These are phyloP conservation scores for Phlyctochytrium planicorne DNA, from an alignment of 192 early-diverging fungal genomes.

Conservation along the genomic window DNA sequence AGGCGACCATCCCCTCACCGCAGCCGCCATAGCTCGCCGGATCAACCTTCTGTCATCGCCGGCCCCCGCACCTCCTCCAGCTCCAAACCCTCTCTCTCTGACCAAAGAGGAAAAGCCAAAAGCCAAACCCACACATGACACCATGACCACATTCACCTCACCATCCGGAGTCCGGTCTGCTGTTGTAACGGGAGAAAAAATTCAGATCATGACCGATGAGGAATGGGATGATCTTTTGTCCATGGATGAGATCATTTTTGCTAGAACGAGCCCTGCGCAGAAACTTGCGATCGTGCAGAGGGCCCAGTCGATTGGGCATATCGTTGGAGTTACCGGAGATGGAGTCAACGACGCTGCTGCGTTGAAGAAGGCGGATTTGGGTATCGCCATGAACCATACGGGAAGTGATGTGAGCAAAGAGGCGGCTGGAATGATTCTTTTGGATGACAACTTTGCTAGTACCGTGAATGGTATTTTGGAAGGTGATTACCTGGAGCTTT, in stretches of 20 bases:
- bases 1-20: slow-evolving; percentile 92
- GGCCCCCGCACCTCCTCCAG: too few species aligned
- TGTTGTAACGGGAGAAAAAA: slow-evolving; percentile 76
- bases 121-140: neutral
- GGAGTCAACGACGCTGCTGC: slow-evolving; percentile 95
- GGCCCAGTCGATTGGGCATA: slow-evolving; percentile 86
- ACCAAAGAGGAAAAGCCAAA: slow-evolving; percentile 15
- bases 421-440: slow-evolving; percentile 91
- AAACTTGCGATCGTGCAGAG: slow-evolving; percentile 93
- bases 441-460: slow-evolving; percentile 97
- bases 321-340: slow-evolving; percentile 96
- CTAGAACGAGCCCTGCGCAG: slow-evolving; percentile 87
- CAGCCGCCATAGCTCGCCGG: slow-evolving; percentile 85
- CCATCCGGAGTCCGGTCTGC: slow-evolving; percentile 73
- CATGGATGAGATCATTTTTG: slow-evolving; percentile 86
- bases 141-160: slow-evolving; percentile 66
- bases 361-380: slow-evolving; percentile 91
- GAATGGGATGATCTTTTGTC: slow-evolving; percentile 84
- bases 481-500: slow-evolving; percentile 44
- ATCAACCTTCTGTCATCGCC: slow-evolving; percentile 73
- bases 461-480: slow-evolving; percentile 90
- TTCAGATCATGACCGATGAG: slow-evolving; percentile 67
- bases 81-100: too few species aligned
- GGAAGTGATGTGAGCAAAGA: slow-evolving; percentile 89
- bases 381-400: slow-evolving; percentile 95